Percentiles rank a stretch among this genome's conserved stretches.
phyloP scores from a whole-genome alignment of 805 yeast species.

The Starmera amethionina region DNA sequence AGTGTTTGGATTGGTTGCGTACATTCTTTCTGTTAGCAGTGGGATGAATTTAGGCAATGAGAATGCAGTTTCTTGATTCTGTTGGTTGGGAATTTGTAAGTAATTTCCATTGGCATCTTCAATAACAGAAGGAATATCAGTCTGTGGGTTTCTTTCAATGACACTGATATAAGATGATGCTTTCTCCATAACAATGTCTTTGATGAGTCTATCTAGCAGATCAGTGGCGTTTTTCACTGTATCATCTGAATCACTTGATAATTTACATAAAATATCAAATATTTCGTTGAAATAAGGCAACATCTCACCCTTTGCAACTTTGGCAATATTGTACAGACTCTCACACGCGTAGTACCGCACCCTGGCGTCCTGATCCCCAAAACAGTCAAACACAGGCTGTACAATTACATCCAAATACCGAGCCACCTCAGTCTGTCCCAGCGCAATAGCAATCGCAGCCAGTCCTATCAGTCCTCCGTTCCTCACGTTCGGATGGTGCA shows the following conservation, averaged over 20 bases:
- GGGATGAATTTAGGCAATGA: conserved; percentile 85
- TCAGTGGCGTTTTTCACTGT: conserved; percentile 95
- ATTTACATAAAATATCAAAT: conserved; percentile 82
- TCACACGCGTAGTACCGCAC: conserved; percentile 97
- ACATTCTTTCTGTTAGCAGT: conserved; percentile 80
- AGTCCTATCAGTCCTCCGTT: conserved; percentile 94
- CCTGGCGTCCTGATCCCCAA: conserved; percentile 95
- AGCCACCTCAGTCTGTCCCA: conserved; percentile 79
- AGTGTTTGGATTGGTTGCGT: conserved; percentile 87
- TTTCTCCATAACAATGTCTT: conserved; percentile 91
- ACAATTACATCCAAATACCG: conserved; percentile 74
- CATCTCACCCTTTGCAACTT: conserved; percentile 93
- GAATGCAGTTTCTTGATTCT: conserved; percentile 62
- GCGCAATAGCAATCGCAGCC: conserved; percentile 91
- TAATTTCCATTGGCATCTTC: conserved; percentile 51
- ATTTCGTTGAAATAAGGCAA: conserved; percentile 86
- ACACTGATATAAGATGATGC: conserved; percentile 81
- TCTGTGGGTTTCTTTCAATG: conserved; percentile 40
- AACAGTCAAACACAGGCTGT: conserved; percentile 90
- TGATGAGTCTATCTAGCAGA: conserved; percentile 76
- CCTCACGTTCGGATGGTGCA: conserved; percentile 78
- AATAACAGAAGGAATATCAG: conserved; percentile 30
- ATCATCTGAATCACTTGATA: conserved; percentile 84
- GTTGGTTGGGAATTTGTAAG: conserved; percentile 37
- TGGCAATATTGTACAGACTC: conserved; percentile 88